These are phyloP conservation scores for Bigelowiella natans DNA, from an alignment of 78 protist genomes.

Conservation along the genomic window DNA sequence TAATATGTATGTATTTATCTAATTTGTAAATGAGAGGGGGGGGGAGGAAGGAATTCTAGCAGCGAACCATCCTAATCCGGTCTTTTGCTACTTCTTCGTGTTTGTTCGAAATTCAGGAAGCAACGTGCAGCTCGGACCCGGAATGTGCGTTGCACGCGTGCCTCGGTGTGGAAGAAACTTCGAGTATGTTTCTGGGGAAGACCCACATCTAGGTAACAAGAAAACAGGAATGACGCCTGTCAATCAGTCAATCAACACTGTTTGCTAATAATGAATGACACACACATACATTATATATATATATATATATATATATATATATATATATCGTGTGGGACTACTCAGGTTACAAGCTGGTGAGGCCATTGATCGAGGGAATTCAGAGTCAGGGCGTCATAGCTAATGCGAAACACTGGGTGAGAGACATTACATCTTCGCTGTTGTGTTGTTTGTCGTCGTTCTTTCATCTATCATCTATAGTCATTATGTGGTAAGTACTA, in stretches of 20 bases:
- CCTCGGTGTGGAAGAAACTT: conserved; percentile 32
- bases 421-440: neutral
- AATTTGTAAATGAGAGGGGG: neutral
- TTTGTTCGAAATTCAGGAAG: too few species aligned
- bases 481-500: neutral
- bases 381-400: neutral
- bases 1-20: neutral
- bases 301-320: too few species aligned
- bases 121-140: conserved; percentile 39
- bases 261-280: too few species aligned
- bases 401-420: neutral
- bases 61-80: too few species aligned
- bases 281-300: too few species aligned
- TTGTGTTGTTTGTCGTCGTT: neutral
- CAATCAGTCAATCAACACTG: too few species aligned
- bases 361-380: neutral
- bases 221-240: neutral
- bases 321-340: too few species aligned
- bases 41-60: too few species aligned
- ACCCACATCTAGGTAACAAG: conserved; percentile 15
- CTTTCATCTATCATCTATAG: neutral
- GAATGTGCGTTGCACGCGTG: conserved; percentile 27
- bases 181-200: conserved; percentile 24
- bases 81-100: too few species aligned
- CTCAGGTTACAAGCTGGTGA: neutral